Conservation (phyloP, 345 rosid species). For the Rubroshorea leprosula region DNA sequence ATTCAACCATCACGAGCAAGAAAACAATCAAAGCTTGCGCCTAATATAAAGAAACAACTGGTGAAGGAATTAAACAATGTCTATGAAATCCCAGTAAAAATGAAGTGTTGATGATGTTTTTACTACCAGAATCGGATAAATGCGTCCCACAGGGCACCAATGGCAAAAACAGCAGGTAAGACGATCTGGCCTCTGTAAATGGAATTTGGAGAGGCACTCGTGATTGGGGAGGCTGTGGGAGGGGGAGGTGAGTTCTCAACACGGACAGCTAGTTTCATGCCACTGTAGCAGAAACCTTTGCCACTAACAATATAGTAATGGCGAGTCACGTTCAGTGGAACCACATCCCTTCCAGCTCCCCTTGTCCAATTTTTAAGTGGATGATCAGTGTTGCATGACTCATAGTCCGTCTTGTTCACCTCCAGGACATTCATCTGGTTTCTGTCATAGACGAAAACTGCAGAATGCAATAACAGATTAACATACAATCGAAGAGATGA, state of each 20-base stretch:
- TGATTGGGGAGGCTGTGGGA: constrained; percentile 41
- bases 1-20: constrained; percentile 8
- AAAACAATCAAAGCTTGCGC: constrained; percentile 1
- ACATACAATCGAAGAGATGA: constrained; percentile 1
- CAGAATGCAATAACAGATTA: background rate
- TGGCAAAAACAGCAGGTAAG: constrained; percentile 37
- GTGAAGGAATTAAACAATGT: background rate
- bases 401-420: constrained; percentile 78
- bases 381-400: constrained; percentile 58
- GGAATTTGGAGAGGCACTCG: constrained; percentile 27
- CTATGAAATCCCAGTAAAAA: background rate
- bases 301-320: constrained; percentile 75
- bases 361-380: constrained; percentile 75
- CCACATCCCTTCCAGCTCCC: constrained; percentile 90
- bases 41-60: background rate
- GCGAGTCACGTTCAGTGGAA: constrained; percentile 75
- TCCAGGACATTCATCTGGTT: constrained; percentile 78
- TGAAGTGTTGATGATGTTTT: background rate
- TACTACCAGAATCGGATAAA: constrained; percentile 36
- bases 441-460: constrained; percentile 90
- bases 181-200: constrained; percentile 30
- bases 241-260: constrained; percentile 76
- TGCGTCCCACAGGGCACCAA: constrained; percentile 50
- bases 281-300: constrained; percentile 80
- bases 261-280: constrained; percentile 61